phyloP scores from a whole-genome alignment of 2,329 filamentous ascomycete genomes.

The Aspergillus eucalypticola region DNA sequence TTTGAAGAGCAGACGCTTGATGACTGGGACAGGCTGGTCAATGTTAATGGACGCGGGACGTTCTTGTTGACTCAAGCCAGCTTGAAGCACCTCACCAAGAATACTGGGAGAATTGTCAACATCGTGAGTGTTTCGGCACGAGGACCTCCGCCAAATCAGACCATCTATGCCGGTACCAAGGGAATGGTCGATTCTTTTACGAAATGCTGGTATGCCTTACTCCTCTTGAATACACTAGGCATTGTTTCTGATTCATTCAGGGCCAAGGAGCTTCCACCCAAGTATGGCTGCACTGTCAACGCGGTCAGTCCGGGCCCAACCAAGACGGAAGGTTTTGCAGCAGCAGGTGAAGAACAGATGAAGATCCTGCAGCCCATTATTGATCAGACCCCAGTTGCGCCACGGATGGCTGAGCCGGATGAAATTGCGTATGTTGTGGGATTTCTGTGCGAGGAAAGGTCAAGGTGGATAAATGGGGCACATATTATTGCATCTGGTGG shows the following conservation, averaged over 20 bases:
- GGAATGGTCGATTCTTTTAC: conserved; percentile 54
- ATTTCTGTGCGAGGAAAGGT: conserved; percentile 47
- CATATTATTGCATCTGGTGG: conserved; percentile 40
- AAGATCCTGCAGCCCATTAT: conserved; percentile 45
- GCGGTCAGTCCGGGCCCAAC: conserved; percentile 48
- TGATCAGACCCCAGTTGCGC: conserved; percentile 46
- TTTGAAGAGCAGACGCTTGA: conserved; percentile 37
- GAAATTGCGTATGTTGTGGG: conserved; percentile 53
- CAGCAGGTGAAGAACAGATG: conserved; percentile 44
- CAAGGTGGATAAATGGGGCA: conserved; percentile 52
- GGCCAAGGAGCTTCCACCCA: conserved; percentile 47
- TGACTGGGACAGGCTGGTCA: conserved; percentile 26
- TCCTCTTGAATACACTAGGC: not conserved
- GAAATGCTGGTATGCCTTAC: conserved; percentile 35
- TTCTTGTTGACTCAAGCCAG: conserved; percentile 27
- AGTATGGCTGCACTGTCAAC: conserved; percentile 52
- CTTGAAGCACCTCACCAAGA: conserved; percentile 42
- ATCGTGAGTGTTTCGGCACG: conserved; percentile 43
- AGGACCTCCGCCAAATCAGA: conserved; percentile 39
- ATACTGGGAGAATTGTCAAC: conserved; percentile 46
- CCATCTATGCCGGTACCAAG: conserved; percentile 54
- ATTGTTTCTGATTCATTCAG: not conserved
- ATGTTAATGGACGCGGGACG: conserved; percentile 25
- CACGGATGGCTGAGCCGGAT: conserved; percentile 46
- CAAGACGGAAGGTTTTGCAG: conserved; percentile 39